Percentiles rank a stretch among this genome's conserved stretches.
These are phyloP conservation scores for Planoprotostelium fungivorum DNA, from an alignment of 78 protist genomes.

Conservation along the genomic window DNA sequence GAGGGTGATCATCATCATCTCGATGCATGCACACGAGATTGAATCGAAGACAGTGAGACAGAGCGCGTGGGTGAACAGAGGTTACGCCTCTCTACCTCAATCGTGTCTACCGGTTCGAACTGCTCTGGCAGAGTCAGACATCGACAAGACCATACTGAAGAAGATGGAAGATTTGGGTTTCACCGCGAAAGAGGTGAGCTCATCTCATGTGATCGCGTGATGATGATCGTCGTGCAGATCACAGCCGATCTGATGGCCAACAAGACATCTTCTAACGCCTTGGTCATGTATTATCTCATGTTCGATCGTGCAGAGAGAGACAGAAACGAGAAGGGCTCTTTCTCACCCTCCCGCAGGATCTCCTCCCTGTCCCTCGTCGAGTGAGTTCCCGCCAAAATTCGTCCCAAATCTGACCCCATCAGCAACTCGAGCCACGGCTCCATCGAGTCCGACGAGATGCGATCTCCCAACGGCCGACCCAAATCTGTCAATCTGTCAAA, in stretches of 20 bases:
- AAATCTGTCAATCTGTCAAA: not conserved
- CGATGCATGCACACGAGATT: not conserved
- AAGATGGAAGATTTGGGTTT: not conserved
- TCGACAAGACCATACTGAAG: not conserved
- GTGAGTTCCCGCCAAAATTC: not conserved
- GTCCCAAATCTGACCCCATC: not conserved
- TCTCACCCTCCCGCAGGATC: not conserved
- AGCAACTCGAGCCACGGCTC: not conserved
- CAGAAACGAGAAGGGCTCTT: not conserved
- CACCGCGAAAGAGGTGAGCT: not conserved
- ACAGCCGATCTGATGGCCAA: not conserved
- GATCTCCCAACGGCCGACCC: not conserved
- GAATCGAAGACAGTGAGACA: slow-evolving; percentile 29
- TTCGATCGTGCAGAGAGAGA: not conserved
- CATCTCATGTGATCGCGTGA: not conserved
- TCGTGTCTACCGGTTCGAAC: slow-evolving; percentile 27
- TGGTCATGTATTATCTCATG: not conserved
- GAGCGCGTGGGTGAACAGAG: slow-evolving; percentile 51
- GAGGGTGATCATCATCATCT: not conserved
- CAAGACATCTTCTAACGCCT: not conserved
- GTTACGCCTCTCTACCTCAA: slow-evolving; percentile 29
- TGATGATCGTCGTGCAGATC: not conserved
- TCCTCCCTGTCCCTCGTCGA: not conserved
- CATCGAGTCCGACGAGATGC: not conserved
- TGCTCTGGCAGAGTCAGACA: not conserved